These are phyloP conservation scores for Pascua guehoae DNA, from an alignment of 1,284 basidiomycete genomes.

Conservation along the genomic window DNA sequence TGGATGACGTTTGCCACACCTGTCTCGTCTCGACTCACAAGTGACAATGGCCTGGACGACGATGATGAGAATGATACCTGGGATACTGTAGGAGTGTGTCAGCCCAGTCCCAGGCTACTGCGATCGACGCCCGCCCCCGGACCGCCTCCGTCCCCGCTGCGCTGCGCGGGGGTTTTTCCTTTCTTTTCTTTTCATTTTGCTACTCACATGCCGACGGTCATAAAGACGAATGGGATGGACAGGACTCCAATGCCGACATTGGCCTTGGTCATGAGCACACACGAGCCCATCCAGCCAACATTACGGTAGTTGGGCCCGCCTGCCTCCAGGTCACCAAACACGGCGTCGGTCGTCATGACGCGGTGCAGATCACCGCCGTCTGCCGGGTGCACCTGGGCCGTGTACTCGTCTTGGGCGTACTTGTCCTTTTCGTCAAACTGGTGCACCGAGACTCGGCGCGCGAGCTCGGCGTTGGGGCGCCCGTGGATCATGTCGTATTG, in stretches of 20 bases:
- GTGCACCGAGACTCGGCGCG: too few species aligned
- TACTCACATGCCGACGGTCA: conserved; percentile 23
- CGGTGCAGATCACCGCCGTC: too few species aligned
- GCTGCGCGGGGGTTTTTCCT: too few species aligned
- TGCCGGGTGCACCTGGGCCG: too few species aligned
- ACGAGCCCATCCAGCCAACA: conserved; percentile 4
- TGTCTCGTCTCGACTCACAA: conserved; percentile 4
- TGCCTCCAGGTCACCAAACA: conserved; percentile 28
- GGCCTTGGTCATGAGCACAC: conserved; percentile 15
- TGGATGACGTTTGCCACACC: too few species aligned
- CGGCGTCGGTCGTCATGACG: conserved; percentile 17
- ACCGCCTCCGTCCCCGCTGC: not conserved
- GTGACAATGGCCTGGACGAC: conserved; percentile 25
- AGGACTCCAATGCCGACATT: conserved; percentile 38
- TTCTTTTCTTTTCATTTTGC: too few species aligned
- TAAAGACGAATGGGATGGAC: conserved; percentile 29
- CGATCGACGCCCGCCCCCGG: not conserved
- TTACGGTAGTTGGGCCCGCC: conserved; percentile 32
- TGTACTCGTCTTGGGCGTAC: too few species aligned
- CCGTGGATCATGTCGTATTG: too few species aligned
- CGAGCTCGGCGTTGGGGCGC: too few species aligned
- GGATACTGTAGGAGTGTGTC: conserved; percentile 12
- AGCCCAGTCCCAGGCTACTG: conserved; percentile 10
- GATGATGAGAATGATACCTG: conserved; percentile 30
- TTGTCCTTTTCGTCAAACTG: too few species aligned